Conservation (phyloP, 2,329 filamentous ascomycete species). For the Phialemoniopsis sp. region DNA sequence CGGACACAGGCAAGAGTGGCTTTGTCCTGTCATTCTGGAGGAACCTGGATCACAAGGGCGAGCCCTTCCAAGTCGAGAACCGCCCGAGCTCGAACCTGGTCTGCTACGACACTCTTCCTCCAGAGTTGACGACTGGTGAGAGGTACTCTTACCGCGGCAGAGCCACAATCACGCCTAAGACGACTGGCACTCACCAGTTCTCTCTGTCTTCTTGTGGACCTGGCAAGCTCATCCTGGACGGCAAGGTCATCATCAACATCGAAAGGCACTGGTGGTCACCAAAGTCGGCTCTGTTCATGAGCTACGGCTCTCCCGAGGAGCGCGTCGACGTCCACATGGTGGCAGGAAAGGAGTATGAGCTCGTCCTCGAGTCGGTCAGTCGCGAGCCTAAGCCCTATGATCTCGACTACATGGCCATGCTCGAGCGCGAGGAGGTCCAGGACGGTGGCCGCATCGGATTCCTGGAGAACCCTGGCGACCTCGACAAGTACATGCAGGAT, state of each 20-base stretch:
- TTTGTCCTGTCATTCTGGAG: slow-evolving; percentile 1
- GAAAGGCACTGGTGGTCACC: slow-evolving; percentile 4
- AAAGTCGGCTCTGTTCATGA: slow-evolving; percentile 19
- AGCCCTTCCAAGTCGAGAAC: slow-evolving; percentile 1
- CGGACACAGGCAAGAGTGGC: slow-evolving; percentile 1
- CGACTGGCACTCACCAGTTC: slow-evolving; percentile 17
- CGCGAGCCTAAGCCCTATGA: slow-evolving; percentile 19
- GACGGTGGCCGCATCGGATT: slow-evolving; percentile 20
- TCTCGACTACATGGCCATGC: slow-evolving; percentile 16
- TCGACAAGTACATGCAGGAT: slow-evolving; percentile 57
- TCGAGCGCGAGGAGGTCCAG: slow-evolving; percentile 22
- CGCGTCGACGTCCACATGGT: slow-evolving; percentile 17
- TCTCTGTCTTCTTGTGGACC: slow-evolving; percentile 19
- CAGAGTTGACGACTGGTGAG: slow-evolving; percentile 12
- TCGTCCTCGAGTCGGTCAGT: slow-evolving; percentile 19
- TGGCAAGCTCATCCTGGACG: slow-evolving; percentile 16
- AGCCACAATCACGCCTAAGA: slow-evolving; percentile 18
- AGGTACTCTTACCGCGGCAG: slow-evolving; percentile 20
- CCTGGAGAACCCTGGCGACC: slow-evolving; percentile 19
- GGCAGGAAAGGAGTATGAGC: slow-evolving; percentile 15
- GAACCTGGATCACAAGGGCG: slow-evolving; percentile 2
- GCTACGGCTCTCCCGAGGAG: slow-evolving; percentile 18
- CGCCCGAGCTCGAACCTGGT: slow-evolving; percentile 1
- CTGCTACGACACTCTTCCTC: slow-evolving; percentile 4
- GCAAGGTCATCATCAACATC: slow-evolving; percentile 16